Evolutionary conservation across 768 basidiomycete genomes (phyloP).

Genomic region (Clavulina sp.): DNA sequence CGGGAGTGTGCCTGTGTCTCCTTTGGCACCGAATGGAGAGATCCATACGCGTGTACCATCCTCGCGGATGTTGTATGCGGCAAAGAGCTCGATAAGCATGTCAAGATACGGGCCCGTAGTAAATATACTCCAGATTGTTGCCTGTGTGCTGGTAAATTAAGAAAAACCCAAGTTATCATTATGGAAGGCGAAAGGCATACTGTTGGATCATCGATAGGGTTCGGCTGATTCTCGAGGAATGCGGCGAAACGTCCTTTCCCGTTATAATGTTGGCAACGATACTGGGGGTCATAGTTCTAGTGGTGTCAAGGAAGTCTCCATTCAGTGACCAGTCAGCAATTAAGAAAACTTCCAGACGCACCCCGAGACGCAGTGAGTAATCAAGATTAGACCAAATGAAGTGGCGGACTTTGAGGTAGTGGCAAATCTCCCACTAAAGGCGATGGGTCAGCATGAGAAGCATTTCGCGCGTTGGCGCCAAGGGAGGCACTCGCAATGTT

Average conservation of each 20-base stretch:
- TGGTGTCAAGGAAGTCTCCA: too few species aligned
- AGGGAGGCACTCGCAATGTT: too few species aligned
- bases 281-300: neutral
- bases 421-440: constrained; percentile 27
- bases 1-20: neutral
- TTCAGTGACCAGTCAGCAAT: too few species aligned
- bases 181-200: too few species aligned
- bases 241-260: neutral
- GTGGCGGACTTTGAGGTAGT: constrained; percentile 9
- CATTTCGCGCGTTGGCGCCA: too few species aligned
- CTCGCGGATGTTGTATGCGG: neutral
- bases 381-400: neutral
- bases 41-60: neutral
- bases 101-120: too few species aligned
- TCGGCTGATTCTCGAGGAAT: neutral
- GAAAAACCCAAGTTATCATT: too few species aligned
- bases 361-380: neutral
- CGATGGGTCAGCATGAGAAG: too few species aligned
- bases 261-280: neutral
- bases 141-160: too few species aligned
- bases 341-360: too few species aligned
- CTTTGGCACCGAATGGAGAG: neutral
- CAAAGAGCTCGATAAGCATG: neutral
- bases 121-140: too few species aligned
- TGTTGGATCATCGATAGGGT: neutral